phyloP scores from a whole-genome alignment of 352 stramenopile species.

The Phytopythium kandeliae region DNA sequence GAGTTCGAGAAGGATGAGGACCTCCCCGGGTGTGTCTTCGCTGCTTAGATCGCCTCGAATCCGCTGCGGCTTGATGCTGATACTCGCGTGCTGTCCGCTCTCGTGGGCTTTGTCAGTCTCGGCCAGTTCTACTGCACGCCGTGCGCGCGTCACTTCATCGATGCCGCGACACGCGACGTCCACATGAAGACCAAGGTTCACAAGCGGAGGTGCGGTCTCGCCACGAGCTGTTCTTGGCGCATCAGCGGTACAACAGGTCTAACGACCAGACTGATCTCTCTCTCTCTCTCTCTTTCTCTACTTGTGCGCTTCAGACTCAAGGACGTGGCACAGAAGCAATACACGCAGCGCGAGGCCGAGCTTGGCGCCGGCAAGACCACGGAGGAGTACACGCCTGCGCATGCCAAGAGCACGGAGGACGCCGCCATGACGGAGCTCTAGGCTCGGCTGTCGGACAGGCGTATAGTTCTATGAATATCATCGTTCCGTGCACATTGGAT shows the following conservation, averaged over 20 bases:
- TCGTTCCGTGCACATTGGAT: too few species aligned
- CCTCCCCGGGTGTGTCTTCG: constrained; percentile 52
- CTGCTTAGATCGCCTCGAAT: not conserved
- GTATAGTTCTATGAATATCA: constrained; percentile 20
- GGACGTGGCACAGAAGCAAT: constrained; percentile 87
- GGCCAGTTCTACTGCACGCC: constrained; percentile 87
- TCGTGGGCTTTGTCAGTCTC: constrained; percentile 31
- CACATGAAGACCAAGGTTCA: constrained; percentile 84
- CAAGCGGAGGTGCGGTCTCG: constrained; percentile 57
- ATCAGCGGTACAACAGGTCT: not conserved
- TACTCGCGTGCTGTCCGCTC: not conserved
- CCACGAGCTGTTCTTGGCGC: not conserved
- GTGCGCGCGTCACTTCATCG: constrained; percentile 83
- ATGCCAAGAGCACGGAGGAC: constrained; percentile 27
- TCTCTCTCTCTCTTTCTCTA: too few species aligned
- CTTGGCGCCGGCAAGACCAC: constrained; percentile 61
- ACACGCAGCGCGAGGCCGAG: constrained; percentile 83
- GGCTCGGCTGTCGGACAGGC: constrained; percentile 3
- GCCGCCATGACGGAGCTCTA: constrained; percentile 59
- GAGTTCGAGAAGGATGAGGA: constrained; percentile 80
- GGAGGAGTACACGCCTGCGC: constrained; percentile 65
- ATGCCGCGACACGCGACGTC: constrained; percentile 68
- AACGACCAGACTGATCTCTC: too few species aligned
- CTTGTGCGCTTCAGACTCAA: constrained; percentile 46
- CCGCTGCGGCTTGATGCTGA: not conserved